phyloP scores from a whole-genome alignment of 140 eudicot species.

The Anethum foeniculum region DNA sequence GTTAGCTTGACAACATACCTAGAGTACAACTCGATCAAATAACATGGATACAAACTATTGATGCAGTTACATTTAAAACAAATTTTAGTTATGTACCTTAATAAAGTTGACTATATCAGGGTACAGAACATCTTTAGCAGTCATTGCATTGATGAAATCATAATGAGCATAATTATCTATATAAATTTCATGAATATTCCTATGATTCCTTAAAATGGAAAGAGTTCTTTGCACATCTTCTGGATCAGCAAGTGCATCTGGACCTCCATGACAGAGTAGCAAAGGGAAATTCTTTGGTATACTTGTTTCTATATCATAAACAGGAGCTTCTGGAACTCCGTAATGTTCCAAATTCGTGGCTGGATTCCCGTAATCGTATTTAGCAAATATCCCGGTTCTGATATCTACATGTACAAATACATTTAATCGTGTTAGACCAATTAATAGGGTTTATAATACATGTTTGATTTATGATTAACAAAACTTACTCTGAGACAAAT shows the following conservation, averaged over 20 bases:
- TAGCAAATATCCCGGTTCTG: neutral
- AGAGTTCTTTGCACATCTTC: neutral
- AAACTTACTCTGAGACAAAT: neutral
- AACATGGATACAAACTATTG: neutral
- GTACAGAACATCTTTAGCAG: slow-evolving; percentile 3
- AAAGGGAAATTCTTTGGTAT: neutral
- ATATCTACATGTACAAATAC: neutral
- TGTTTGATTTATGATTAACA: neutral
- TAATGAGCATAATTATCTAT: neutral
- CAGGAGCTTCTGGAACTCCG: neutral
- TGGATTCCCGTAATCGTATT: slow-evolving; percentile 2
- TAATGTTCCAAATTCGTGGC: neutral
- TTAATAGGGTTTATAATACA: neutral
- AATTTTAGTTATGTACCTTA: neutral
- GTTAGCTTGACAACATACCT: neutral
- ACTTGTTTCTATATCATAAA: neutral
- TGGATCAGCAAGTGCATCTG: slow-evolving; percentile 6
- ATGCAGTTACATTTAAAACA: neutral
- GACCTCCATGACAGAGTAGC: neutral
- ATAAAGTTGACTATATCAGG: neutral
- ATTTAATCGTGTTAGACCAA: neutral
- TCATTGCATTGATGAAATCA: slow-evolving; percentile 3
- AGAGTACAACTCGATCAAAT: neutral
- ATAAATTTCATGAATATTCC: neutral
- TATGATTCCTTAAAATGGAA: neutral